Base-by-base conservation (phyloP, 2,329 filamentous ascomycete genomes). In the Penicillium brevicompactum region DNA sequence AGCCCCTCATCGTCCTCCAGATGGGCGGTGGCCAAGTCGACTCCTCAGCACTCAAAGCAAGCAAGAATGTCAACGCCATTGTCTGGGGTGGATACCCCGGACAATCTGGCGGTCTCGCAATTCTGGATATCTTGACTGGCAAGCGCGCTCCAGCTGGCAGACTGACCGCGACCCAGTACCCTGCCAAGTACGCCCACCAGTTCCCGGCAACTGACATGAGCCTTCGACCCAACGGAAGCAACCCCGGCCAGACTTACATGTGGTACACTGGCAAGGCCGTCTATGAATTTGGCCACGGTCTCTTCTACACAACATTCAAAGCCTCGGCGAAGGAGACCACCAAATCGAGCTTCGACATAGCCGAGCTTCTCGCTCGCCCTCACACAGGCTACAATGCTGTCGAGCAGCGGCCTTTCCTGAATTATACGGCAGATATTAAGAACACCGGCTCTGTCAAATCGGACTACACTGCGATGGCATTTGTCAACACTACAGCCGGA, bases 21-120 rank as follows among this genome's bases (percentile, higher is more conserved):
- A 74, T 78, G 67, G 77, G 77, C 6, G 75, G 73, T 55, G 76
- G 76, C 2, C 76, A 78, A 55, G 69, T 79, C 8, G 76, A 79
- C 57, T 73, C 71, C 11, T 73, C 74, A 0, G 65, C 71, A 0
- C 67, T 79, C 4, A 67, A 76, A 42, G 43, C 51, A 6, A 77
- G 76, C 60, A 55, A 68, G 7, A 73, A 76, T 14, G 71, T 79
- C 53, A 73, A 72, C 31, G 68, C 76, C 5, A 60, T 79, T 5
- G 46, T 79, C 18, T 79, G 77, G 76, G 74, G 71, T 42, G 76
- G 75, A 9, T 78, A 79, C 54, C 76, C 76, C 0, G 75, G 76
- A 16, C 76, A 79, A 54, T 73, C 72, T 3, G 76, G 77, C 7
- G 76, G 76, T 1, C 65, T 64, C 11, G 76, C 76, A 1, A 62